Percentiles rank a stretch among this genome's conserved stretches.
These are phyloP conservation scores for Diaporthe sp. DNA, from an alignment of 2,329 filamentous ascomycete species.

Conservation along the genomic window DNA sequence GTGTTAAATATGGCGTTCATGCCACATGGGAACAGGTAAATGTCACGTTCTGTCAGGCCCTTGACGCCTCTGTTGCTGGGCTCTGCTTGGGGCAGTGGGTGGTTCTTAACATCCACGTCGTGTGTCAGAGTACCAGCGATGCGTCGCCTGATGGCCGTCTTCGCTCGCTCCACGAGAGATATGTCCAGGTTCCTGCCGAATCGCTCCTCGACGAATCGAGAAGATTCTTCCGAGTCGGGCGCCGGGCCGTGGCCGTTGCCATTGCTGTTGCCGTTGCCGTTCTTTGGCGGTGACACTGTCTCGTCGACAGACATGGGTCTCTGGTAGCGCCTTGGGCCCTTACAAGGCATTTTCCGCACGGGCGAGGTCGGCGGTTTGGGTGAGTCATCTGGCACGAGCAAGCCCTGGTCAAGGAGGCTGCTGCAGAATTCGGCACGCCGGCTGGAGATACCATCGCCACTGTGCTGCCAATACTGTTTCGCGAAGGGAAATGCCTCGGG, in stretches of 20 bases:
- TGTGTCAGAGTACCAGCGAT: constrained; percentile 88
- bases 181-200: constrained; percentile 93
- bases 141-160: constrained; percentile 85
- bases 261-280: constrained; percentile 38
- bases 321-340: constrained; percentile 87
- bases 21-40: constrained; percentile 88
- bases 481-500: constrained; percentile 76
- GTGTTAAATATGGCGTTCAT: constrained; percentile 97
- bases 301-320: constrained; percentile 62
- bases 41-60: constrained; percentile 84
- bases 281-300: constrained; percentile 41
- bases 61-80: constrained; percentile 68
- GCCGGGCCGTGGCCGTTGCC: constrained; percentile 42
- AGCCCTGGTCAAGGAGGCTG: constrained; percentile 77
- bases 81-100: constrained; percentile 64
- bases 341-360: constrained; percentile 59
- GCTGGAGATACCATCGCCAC: constrained; percentile 92
- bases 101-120: constrained; percentile 73
- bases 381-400: constrained; percentile 58
- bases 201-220: constrained; percentile 89
- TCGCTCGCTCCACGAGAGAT: constrained; percentile 83
- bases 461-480: constrained; percentile 99
- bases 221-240: constrained; percentile 73
- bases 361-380: constrained; percentile 42
- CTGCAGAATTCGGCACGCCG: constrained; percentile 92